Conservation (phyloP, 768 basidiomycete genomes). For the Tephrocybe sp. region DNA sequence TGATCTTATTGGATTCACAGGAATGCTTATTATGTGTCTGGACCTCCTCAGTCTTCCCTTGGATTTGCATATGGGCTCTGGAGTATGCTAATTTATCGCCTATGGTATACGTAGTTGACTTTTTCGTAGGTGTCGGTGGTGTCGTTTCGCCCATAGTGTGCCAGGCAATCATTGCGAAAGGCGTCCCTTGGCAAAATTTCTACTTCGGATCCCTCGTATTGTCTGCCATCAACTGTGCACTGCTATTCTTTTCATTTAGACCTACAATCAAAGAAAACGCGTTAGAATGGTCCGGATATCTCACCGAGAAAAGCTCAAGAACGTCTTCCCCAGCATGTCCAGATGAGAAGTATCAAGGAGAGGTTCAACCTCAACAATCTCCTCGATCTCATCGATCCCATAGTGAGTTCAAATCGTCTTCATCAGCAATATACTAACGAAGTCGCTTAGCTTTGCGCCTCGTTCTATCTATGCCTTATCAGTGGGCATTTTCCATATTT, state of each 20-base stretch:
- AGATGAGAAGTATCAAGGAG: no score
- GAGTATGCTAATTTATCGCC: conserved; percentile 30
- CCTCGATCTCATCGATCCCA: background rate
- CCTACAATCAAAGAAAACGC: conserved; percentile 42
- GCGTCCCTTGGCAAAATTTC: conserved; percentile 52
- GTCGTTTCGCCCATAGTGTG: conserved; percentile 54
- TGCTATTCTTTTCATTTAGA: conserved; percentile 41
- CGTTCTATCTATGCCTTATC: conserved; percentile 36
- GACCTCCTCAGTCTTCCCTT: conserved; percentile 37
- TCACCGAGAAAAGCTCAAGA: conserved; percentile 6
- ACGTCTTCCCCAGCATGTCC: no score
- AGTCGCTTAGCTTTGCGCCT: conserved; percentile 31
- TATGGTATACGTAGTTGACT: background rate
- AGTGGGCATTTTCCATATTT: conserved; percentile 48
- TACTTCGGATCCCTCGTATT: conserved; percentile 55
- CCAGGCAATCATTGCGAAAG: conserved; percentile 44
- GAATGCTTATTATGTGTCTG: conserved; percentile 44
- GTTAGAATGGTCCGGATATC: conserved; percentile 30
- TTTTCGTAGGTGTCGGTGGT: conserved; percentile 43
- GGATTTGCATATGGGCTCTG: conserved; percentile 48
- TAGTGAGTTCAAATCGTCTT: conserved; percentile 6
- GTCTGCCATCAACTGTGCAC: conserved; percentile 36
- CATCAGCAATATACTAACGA: no score
- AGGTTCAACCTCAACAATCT: background rate
- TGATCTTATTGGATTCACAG: conserved; percentile 22